A percentile compares a stretch with the other conserved stretches of the same genome.
These are phyloP conservation scores for Heterococcus sp. DNA, from an alignment of 108 stramenopile genomes.

Conservation along the genomic window DNA sequence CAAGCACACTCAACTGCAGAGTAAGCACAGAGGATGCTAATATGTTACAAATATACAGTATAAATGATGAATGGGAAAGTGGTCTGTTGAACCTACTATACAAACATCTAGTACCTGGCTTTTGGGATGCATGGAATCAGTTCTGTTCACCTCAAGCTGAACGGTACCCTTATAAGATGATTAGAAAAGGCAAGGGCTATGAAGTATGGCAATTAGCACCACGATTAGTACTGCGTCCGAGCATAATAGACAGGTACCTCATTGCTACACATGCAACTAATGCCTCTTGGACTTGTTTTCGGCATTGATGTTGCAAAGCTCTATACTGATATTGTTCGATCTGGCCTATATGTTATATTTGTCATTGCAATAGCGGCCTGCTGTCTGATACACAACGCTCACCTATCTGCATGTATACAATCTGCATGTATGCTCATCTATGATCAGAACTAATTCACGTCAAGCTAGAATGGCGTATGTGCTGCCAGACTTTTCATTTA, in stretches of 20 bases:
- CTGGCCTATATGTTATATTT: not conserved
- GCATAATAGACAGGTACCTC: slow-evolving; percentile 27
- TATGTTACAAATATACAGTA: not conserved
- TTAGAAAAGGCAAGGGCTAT: slow-evolving; percentile 10
- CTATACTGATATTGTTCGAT: not conserved
- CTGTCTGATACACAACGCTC: not conserved
- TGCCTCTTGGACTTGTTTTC: not conserved
- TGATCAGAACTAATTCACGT: not conserved
- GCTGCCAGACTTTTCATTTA: slow-evolving; percentile 22
- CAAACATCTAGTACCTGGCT: slow-evolving; percentile 25
- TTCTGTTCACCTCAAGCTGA: slow-evolving; percentile 27
- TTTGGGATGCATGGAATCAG: slow-evolving; percentile 42
- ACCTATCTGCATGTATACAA: not conserved
- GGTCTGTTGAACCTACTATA: not conserved
- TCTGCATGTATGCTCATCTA: not conserved
- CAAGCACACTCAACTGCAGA: not conserved
- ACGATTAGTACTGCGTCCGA: slow-evolving; percentile 17
- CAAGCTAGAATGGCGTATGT: slow-evolving; percentile 27
- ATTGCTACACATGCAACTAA: too few relatives aligned
- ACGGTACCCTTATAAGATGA: slow-evolving; percentile 9
- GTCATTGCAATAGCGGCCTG: not conserved
- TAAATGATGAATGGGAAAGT: slow-evolving; percentile 26
- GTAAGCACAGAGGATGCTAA: slow-evolving; percentile 1
- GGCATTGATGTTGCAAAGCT: not conserved
- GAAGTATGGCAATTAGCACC: slow-evolving; percentile 32